Conservation (phyloP, 768 basidiomycete species). For the Rhizopogon vulgaris region DNA sequence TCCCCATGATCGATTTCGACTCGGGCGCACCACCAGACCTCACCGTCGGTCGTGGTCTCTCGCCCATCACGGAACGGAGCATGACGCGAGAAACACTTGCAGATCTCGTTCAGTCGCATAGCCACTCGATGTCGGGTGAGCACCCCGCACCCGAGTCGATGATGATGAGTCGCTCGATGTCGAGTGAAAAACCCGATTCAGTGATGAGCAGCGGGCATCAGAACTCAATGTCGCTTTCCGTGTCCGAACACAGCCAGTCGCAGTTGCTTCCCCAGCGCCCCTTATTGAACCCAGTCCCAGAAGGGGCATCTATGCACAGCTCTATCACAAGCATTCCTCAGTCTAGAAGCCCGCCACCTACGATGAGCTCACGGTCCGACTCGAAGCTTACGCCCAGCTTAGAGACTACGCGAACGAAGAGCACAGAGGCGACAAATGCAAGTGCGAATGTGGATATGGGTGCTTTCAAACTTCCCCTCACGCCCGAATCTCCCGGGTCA, state of each 20-base stretch:
- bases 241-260: background rate
- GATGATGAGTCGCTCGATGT: conserved; percentile 13
- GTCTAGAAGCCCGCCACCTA: conserved; percentile 23
- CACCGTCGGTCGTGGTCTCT: conserved; percentile 31
- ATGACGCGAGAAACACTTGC: conserved; percentile 21
- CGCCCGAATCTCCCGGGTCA: conserved; percentile 19
- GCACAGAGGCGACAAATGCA: conserved; percentile 13
- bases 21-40: conserved; percentile 6
- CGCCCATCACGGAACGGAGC: conserved; percentile 62
- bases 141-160: conserved; percentile 6
- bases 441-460: conserved; percentile 18
- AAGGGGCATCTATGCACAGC: conserved; percentile 6
- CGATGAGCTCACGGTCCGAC: conserved; percentile 29
- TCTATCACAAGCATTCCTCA: conserved; percentile 12
- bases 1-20: conserved; percentile 58
- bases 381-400: conserved; percentile 30
- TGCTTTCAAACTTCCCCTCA: conserved; percentile 25
- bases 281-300: conserved; percentile 10
- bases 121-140: conserved; percentile 12
- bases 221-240: background rate
- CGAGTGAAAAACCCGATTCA: conserved; percentile 16
- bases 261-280: background rate
- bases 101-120: conserved; percentile 13
- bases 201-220: background rate
- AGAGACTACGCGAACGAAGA: conserved; percentile 15